These are phyloP conservation scores for Cordyceps cicadae DNA, from an alignment of 2,329 filamentous ascomycete genomes.

Conservation along the genomic window DNA sequence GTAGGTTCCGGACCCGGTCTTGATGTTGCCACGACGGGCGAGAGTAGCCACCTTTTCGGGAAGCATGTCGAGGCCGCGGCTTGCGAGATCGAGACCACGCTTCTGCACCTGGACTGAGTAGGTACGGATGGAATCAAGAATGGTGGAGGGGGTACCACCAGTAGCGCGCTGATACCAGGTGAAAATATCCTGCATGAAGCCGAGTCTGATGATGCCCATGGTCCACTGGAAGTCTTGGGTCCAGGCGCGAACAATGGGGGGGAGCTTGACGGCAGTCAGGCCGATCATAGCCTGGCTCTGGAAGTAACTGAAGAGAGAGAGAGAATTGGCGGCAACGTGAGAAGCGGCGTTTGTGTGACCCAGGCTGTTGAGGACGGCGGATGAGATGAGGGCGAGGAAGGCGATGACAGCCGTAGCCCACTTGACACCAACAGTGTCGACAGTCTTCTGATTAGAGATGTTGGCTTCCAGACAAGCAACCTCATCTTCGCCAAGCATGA, in stretches of 20 bases:
- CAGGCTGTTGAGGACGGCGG: constrained; percentile 79
- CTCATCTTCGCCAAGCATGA: constrained; percentile 60
- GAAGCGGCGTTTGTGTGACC: constrained; percentile 91
- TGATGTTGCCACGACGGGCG: constrained; percentile 47
- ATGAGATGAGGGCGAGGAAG: constrained; percentile 72
- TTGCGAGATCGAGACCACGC: constrained; percentile 36
- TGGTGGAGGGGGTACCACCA: constrained; percentile 71
- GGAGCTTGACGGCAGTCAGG: constrained; percentile 70
- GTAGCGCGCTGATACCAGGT: constrained; percentile 96
- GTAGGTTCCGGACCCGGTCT: constrained; percentile 46
- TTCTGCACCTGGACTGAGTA: constrained; percentile 81
- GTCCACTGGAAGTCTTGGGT: constrained; percentile 98
- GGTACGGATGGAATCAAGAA: constrained; percentile 64
- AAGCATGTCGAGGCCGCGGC: constrained; percentile 47
- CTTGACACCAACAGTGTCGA: constrained; percentile 78
- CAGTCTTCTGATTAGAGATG: constrained; percentile 86
- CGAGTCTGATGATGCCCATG: constrained; percentile 85
- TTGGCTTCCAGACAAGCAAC: constrained; percentile 83
- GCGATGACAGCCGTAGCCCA: constrained; percentile 87
- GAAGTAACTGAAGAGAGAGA: constrained; percentile 93
- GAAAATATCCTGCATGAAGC: constrained; percentile 80
- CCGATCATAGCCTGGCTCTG: constrained; percentile 89
- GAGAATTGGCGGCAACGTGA: constrained; percentile 85
- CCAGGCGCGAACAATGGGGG: constrained; percentile 85
- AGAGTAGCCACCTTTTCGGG: constrained; percentile 36